Percentiles rank a stretch among this genome's conserved stretches.
Conservation (phyloP, 2,329 filamentous ascomycete genomes). For the Sphaerulina musiva region DNA sequence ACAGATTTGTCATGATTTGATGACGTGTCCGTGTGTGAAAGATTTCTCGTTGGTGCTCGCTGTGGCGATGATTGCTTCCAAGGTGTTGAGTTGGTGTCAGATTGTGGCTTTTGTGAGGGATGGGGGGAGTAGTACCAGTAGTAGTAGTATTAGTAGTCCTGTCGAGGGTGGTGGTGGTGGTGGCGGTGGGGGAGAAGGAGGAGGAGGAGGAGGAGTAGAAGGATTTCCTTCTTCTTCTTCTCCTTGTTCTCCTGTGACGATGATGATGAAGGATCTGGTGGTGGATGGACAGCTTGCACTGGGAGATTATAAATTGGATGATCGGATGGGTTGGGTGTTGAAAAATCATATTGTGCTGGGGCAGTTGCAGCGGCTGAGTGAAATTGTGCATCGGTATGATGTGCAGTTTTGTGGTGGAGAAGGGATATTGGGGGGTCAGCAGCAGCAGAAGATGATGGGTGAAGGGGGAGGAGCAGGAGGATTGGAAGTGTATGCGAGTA, state of each 20-base stretch:
- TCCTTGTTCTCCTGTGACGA: too few species aligned
- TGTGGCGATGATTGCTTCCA: slow-evolving; percentile 15
- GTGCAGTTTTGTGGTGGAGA: slow-evolving; percentile 5
- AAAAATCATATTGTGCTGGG: slow-evolving; percentile 20
- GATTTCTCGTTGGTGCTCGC: slow-evolving; percentile 17
- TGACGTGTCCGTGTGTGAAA: slow-evolving; percentile 16
- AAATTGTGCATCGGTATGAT: slow-evolving; percentile 9
- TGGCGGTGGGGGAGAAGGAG: too few species aligned
- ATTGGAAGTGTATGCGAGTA: slow-evolving; percentile 6
- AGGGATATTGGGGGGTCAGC: neutral
- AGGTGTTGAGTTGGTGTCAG: slow-evolving; percentile 18
- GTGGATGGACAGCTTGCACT: slow-evolving; percentile 12
- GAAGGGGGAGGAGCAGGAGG: neutral
- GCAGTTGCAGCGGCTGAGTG: slow-evolving; percentile 16
- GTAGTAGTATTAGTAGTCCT: too few species aligned
- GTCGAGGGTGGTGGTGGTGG: too few species aligned
- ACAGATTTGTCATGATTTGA: slow-evolving; percentile 14
- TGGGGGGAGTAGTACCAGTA: too few species aligned
- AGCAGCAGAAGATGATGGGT: neutral
- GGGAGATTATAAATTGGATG: slow-evolving; percentile 15
- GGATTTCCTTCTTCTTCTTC: too few species aligned
- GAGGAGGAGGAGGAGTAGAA: too few species aligned
- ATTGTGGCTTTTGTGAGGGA: slow-evolving; percentile 11
- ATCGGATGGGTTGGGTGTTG: slow-evolving; percentile 13
- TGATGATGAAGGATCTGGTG: slow-evolving; percentile 11